Conservation (phyloP, 176 grass and related monocot species). For the Hyparrhenia diplandra region DNA sequence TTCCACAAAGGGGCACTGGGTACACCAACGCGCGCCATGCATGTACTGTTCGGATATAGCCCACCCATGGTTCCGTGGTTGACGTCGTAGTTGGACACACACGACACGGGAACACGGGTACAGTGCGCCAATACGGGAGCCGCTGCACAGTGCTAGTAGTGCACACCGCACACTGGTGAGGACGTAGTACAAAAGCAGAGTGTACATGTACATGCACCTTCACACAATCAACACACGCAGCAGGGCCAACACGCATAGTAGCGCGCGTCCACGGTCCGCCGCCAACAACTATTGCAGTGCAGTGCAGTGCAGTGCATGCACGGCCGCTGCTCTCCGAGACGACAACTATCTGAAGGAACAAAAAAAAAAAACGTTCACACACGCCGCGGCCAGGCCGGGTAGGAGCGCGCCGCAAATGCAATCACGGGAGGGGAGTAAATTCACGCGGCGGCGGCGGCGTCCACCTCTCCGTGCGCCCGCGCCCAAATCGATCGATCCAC, state of each 20-base stretch:
- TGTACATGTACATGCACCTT: not conserved
- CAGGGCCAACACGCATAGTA: not conserved
- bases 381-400: not conserved
- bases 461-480: not conserved
- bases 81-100: not conserved
- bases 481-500: too few relatives aligned
- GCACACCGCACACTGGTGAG: too few relatives aligned
- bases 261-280: too few relatives aligned
- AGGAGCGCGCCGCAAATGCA: slow-evolving; percentile 26
- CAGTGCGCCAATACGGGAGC: too few relatives aligned
- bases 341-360: not conserved
- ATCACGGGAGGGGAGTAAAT: slow-evolving; percentile 41
- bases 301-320: not conserved
- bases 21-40: not conserved
- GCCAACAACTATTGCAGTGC: too few relatives aligned
- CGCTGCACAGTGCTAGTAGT: not conserved
- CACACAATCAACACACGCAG: too few relatives aligned
- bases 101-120: too few relatives aligned
- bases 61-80: not conserved
- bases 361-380: not conserved
- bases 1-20: too few relatives aligned
- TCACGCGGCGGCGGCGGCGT: not conserved
- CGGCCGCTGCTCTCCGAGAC: not conserved
- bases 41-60: not conserved
- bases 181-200: not conserved